Evolutionary conservation across 345 rosid species (phyloP), one percentile per base, ranked within the genome.

Genomic region (Citrus trifoliata): DNA sequence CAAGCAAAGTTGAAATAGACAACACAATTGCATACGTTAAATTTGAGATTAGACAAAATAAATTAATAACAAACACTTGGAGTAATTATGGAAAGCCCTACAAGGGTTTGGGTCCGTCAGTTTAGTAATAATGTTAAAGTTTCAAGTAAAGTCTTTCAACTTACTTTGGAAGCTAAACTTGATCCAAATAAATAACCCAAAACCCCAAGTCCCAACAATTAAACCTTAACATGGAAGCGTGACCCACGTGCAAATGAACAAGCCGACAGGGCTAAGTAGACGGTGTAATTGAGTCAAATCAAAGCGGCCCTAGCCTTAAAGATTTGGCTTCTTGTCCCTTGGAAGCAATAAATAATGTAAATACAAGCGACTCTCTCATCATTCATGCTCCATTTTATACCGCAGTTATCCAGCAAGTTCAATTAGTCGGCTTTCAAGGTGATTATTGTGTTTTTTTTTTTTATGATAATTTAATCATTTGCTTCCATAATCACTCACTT

Each of bases 241-340:
- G 77, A 35, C 74, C 82, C 81, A 32, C 32, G 12, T 71, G 79
- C 61, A 48, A 21, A 67, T 63, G 67, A 73, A 80, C 55, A 51
- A 62, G 64, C 65, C 79, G 80, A 86, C 83, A 83, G 78, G 51
- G 30, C 65, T 42, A 27, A 27, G 85, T 58, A 65, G 78, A 71
- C 63, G 64, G 62, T n/a, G 71, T 71, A 60, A 75, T 75, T 51
- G 80, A 64, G 82, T 86, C 78, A 76, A 76, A 80, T 80, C 80
- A 58, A 37, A 33, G 63, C 71, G 81, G 4, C 76, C 82, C 70
- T 38, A 28, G 14, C 76, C 58, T 63, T 51, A 32, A 70, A 82
- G 73, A 12, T 75, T 84, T 80, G 87, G 87, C 87, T 84, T 78
- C 84, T 78, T 73, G 72, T 80, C 62, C 80, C 70, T 83, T 80